A percentile compares a stretch with the other conserved stretches of the same genome.
phyloP scores from a whole-genome alignment of 2,329 filamentous ascomycete species.

The Verticillium nonalfalfae region DNA sequence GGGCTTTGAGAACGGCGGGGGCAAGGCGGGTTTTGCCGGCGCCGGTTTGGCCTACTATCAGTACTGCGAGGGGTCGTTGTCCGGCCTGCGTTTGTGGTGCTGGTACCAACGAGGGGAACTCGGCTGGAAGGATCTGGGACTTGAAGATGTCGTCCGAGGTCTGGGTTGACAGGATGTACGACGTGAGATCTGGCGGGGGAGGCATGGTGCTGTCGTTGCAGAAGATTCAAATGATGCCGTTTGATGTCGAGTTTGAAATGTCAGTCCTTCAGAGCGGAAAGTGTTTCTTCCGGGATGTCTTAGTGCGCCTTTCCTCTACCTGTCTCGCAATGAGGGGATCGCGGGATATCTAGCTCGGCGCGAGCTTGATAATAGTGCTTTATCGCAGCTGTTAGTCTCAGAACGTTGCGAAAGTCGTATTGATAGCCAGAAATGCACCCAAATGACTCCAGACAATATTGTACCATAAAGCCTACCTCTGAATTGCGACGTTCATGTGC shows the following conservation, averaged over 20 bases:
- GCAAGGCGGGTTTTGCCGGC: constrained; percentile 40
- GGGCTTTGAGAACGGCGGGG: constrained; percentile 26
- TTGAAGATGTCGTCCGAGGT: constrained; percentile 23
- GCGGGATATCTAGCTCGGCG: neutral
- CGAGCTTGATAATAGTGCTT: no score
- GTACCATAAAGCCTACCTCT: no score
- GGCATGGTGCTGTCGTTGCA: constrained; percentile 4
- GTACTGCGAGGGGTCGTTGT: constrained; percentile 28
- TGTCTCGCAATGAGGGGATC: neutral
- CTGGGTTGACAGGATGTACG: constrained; percentile 22
- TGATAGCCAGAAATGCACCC: no score
- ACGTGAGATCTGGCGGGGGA: constrained; percentile 19
- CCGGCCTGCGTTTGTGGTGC: constrained; percentile 1
- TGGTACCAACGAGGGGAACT: constrained; percentile 18
- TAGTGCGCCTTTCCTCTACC: neutral
- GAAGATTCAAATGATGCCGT: neutral
- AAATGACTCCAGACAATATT: no score
- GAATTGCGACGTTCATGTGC: neutral
- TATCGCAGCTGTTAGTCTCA: no score
- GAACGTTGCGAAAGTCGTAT: no score
- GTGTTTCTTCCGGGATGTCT: neutral
- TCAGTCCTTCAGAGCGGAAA: neutral
- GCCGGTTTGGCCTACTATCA: constrained; percentile 41
- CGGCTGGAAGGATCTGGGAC: constrained; percentile 22
- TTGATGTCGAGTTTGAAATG: neutral